Conservation (phyloP, 371 early-diverging fungal species). For the Hamiltosporidium tvaerminnensis region DNA sequence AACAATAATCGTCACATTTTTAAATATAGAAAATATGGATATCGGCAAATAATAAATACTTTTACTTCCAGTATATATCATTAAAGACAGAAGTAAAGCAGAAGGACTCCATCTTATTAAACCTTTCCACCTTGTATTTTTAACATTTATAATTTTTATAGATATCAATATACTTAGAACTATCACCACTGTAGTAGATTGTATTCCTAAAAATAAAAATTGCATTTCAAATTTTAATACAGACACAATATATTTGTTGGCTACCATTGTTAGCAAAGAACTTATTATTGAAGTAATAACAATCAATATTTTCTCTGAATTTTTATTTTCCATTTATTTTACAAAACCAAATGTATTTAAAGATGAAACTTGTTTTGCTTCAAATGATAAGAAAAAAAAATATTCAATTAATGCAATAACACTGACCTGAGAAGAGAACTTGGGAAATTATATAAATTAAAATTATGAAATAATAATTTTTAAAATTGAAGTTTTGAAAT, state of each 20-base stretch:
- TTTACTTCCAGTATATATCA: conserved; percentile 51
- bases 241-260: conserved; percentile 49
- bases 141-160: neutral
- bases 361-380: no score
- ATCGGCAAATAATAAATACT: conserved; percentile 42
- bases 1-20: conserved; percentile 85
- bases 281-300: neutral
- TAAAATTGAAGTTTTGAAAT: no score
- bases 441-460: no score
- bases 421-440: no score
- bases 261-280: conserved; percentile 33
- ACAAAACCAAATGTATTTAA: no score
- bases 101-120: conserved; percentile 31
- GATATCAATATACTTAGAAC: conserved; percentile 5
- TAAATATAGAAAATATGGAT: conserved; percentile 83
- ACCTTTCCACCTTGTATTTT: neutral
- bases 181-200: conserved; percentile 31
- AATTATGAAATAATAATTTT: no score
- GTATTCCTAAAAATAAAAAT: conserved; percentile 35
- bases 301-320: neutral
- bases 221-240: conserved; percentile 22
- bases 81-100: conserved; percentile 35
- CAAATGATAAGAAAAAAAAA: no score
- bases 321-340: no score
- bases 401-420: no score